phyloP scores from a whole-genome alignment of 2,329 filamentous ascomycete genomes.

The Fusarium avenaceum region DNA sequence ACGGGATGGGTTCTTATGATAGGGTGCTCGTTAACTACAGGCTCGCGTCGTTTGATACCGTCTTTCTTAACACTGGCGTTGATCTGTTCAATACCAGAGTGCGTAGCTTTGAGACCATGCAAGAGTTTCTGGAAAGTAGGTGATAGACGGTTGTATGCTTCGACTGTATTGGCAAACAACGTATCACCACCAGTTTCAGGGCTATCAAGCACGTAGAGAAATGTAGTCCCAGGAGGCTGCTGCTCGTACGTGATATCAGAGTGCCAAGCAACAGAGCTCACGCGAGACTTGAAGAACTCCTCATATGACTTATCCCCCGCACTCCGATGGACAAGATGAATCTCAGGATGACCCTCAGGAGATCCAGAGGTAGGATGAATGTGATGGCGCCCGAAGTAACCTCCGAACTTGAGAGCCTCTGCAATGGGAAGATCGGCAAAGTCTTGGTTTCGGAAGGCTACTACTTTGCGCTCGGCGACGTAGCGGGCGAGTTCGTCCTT shows the following conservation, averaged over 20 bases:
- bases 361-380: slow-evolving; percentile 85
- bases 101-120: slow-evolving; percentile 83
- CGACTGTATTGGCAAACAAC: slow-evolving; percentile 81
- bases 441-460: slow-evolving; percentile 82
- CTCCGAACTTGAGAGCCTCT: slow-evolving; percentile 76
- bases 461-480: slow-evolving; percentile 82
- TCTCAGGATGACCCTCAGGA: slow-evolving; percentile 78
- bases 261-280: slow-evolving; percentile 89
- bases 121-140: slow-evolving; percentile 83
- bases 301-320: slow-evolving; percentile 63
- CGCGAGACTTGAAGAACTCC: slow-evolving; percentile 75
- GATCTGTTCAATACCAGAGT: slow-evolving; percentile 86
- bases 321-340: slow-evolving; percentile 83
- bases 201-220: slow-evolving; percentile 87
- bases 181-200: slow-evolving; percentile 87
- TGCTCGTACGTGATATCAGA: slow-evolving; percentile 89
- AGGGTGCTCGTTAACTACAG: slow-evolving; percentile 80
- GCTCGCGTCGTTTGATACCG: slow-evolving; percentile 80
- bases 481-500: slow-evolving; percentile 83
- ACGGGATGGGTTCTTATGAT: slow-evolving; percentile 84
- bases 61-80: slow-evolving; percentile 75
- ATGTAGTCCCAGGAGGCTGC: slow-evolving; percentile 91
- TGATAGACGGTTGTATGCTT: slow-evolving; percentile 85
- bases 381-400: slow-evolving; percentile 85
- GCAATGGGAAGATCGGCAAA: slow-evolving; percentile 77